phyloP scores from a whole-genome alignment of 2,329 filamentous ascomycete species.

The Tolypocladium endophyticum region DNA sequence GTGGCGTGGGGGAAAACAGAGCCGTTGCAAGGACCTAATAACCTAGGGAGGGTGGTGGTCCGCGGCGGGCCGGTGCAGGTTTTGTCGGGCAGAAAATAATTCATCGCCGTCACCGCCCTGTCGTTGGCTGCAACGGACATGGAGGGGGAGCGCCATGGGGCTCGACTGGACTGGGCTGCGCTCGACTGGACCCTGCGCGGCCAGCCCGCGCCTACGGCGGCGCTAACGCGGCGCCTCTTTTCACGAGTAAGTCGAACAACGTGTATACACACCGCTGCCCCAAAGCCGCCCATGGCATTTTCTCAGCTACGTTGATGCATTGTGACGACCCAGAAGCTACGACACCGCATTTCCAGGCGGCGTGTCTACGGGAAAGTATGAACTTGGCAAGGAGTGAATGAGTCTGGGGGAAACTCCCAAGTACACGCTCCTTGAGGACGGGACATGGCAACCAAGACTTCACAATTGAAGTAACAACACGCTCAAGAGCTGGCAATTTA shows the following conservation, averaged over 20 bases:
- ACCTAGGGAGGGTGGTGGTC: background rate
- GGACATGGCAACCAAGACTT: background rate
- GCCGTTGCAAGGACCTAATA: background rate
- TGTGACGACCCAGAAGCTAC: too few species aligned
- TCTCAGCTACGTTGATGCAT: too few species aligned
- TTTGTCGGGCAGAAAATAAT: slow-evolving; percentile 20
- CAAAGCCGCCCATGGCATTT: too few species aligned
- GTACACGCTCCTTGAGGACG: background rate
- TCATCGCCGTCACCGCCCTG: slow-evolving; percentile 16
- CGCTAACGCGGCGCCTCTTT: background rate
- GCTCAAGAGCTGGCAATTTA: background rate
- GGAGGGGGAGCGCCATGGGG: too few species aligned
- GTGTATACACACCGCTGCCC: background rate
- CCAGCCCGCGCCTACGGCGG: background rate
- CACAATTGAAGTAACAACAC: background rate
- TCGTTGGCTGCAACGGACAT: background rate
- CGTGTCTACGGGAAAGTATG: too few species aligned
- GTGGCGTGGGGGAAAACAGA: background rate
- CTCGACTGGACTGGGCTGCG: background rate
- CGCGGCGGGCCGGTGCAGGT: slow-evolving; percentile 5
- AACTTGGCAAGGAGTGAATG: background rate
- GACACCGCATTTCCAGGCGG: too few species aligned
- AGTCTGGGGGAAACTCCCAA: background rate
- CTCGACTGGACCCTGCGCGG: background rate
- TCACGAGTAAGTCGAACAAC: background rate